A percentile compares a stretch with the other conserved stretches of the same genome.
These are phyloP conservation scores for Nakazawaea ambrosiae DNA, from an alignment of 805 yeast genomes.

Conservation along the genomic window DNA sequence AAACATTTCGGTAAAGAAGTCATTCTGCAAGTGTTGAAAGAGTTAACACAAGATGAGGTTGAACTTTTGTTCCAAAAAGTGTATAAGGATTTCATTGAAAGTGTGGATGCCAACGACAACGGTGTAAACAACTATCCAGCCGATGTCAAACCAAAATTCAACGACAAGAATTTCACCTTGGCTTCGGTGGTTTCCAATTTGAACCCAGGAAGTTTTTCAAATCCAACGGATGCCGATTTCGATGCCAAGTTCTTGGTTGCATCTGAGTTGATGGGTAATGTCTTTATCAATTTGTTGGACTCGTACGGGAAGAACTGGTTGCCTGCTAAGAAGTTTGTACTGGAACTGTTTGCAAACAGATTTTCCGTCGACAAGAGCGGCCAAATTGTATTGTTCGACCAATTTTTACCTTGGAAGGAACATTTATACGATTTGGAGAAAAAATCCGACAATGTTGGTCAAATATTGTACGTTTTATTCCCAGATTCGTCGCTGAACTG, in stretches of 20 bases:
- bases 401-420: slow-evolving; percentile 92
- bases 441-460: slow-evolving; percentile 45
- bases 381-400: slow-evolving; percentile 63
- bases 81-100: slow-evolving; percentile 84
- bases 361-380: slow-evolving; percentile 60
- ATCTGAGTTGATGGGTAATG: slow-evolving; percentile 74
- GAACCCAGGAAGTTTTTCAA: slow-evolving; percentile 82
- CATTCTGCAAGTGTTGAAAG: slow-evolving; percentile 40
- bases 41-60: slow-evolving; percentile 32
- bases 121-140: slow-evolving; percentile 72
- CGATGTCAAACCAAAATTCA: slow-evolving; percentile 54
- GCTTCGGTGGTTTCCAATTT: slow-evolving; percentile 73
- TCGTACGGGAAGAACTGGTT: slow-evolving; percentile 83
- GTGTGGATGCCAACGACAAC: slow-evolving; percentile 93
- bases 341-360: slow-evolving; percentile 60
- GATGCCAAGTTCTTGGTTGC: slow-evolving; percentile 67
- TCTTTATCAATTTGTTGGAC: slow-evolving; percentile 60
- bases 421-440: slow-evolving; percentile 74
- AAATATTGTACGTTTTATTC: slow-evolving; percentile 71
- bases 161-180: slow-evolving; percentile 65
- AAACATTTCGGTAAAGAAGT: slow-evolving; percentile 78
- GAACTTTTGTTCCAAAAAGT: slow-evolving; percentile 66
- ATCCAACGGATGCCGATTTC: slow-evolving; percentile 54
- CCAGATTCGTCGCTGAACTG: slow-evolving; percentile 64
- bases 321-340: slow-evolving; percentile 79